Percentiles rank a stretch among this genome's conserved stretches.
These are phyloP conservation scores for Fusarium poae DNA, from an alignment of 2,329 filamentous ascomycete species.

Conservation along the genomic window DNA sequence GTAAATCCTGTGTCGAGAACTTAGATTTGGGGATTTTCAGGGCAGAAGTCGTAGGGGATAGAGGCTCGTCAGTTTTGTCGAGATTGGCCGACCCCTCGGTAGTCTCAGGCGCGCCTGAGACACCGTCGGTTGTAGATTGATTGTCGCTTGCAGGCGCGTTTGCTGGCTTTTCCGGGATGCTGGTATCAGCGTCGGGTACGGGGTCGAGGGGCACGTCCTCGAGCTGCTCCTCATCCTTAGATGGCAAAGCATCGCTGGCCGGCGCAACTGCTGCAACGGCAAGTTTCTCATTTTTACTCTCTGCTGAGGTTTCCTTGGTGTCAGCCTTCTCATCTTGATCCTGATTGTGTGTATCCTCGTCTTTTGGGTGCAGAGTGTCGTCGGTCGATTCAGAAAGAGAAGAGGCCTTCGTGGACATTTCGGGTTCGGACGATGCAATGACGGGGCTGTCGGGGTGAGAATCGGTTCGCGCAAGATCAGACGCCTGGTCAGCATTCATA, in stretches of 20 bases:
- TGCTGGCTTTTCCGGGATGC: slow-evolving; percentile 35
- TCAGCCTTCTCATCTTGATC: slow-evolving; percentile 38
- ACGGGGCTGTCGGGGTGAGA: slow-evolving; percentile 70
- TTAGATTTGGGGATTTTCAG: slow-evolving; percentile 46
- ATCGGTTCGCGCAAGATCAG: slow-evolving; percentile 64
- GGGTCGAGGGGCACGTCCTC: slow-evolving; percentile 20
- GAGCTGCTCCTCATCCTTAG: slow-evolving; percentile 11
- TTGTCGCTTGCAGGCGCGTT: slow-evolving; percentile 20
- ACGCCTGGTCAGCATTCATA: slow-evolving; percentile 60
- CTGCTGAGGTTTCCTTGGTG: slow-evolving; percentile 15
- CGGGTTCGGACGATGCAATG: slow-evolving; percentile 66
- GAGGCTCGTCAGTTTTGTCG: slow-evolving; percentile 29
- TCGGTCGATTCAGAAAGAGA: slow-evolving; percentile 74
- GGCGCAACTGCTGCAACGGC: slow-evolving; percentile 1
- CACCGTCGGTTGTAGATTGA: slow-evolving; percentile 34
- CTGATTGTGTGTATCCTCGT: slow-evolving; percentile 26
- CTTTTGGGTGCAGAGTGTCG: slow-evolving; percentile 64
- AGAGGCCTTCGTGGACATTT: slow-evolving; percentile 72
- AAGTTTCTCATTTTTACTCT: slow-evolving; percentile 2
- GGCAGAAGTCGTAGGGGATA: slow-evolving; percentile 33
- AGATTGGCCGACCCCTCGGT: slow-evolving; percentile 18
- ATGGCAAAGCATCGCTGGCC: slow-evolving; percentile 7
- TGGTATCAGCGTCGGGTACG: slow-evolving; percentile 40
- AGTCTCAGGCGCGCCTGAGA: slow-evolving; percentile 37
- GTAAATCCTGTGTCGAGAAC: slow-evolving; percentile 49